phyloP scores from a whole-genome alignment of 2,329 filamentous ascomycete genomes.

The Phialophora chinensis region DNA sequence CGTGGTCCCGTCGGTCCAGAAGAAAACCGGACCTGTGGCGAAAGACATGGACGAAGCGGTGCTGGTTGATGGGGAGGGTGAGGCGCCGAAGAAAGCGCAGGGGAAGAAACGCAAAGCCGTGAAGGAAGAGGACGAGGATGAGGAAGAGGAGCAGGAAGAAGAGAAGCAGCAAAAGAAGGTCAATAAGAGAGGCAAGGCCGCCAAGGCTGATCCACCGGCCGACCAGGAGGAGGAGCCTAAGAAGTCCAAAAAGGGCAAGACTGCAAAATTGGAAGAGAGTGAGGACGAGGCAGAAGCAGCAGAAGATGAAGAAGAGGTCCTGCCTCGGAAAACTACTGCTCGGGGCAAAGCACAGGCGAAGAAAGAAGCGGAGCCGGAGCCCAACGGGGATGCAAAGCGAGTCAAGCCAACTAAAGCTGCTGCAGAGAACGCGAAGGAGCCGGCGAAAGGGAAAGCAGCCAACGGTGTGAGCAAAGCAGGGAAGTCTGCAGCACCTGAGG shows the following conservation, averaged over 20 bases:
- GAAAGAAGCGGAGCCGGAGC: constrained; percentile 22
- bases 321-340: constrained; percentile 39
- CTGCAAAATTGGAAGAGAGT: constrained; percentile 26
- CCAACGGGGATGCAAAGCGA: constrained; percentile 10
- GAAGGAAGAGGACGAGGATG: constrained; percentile 29
- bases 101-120: constrained; percentile 44
- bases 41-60: constrained; percentile 55
- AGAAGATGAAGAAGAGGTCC: constrained; percentile 31
- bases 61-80: constrained; percentile 35
- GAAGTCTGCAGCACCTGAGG: constrained; percentile 58
- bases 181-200: constrained; percentile 27
- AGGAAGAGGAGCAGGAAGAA: constrained; percentile 4
- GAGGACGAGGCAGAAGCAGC: constrained; percentile 17
- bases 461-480: constrained; percentile 16
- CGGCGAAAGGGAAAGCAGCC: constrained; percentile 11
- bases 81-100: constrained; percentile 42
- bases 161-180: constrained; percentile 39
- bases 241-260: constrained; percentile 43
- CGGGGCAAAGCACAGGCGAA: constrained; percentile 40
- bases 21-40: constrained; percentile 71
- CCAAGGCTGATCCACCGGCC: constrained; percentile 37
- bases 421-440: constrained; percentile 12
- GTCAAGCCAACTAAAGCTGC: constrained; percentile 3
- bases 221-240: constrained; percentile 42
- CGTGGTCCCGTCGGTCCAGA: constrained; percentile 82